Conservation (phyloP, 208 protist genomes). For the Lotmaria passim region DNA sequence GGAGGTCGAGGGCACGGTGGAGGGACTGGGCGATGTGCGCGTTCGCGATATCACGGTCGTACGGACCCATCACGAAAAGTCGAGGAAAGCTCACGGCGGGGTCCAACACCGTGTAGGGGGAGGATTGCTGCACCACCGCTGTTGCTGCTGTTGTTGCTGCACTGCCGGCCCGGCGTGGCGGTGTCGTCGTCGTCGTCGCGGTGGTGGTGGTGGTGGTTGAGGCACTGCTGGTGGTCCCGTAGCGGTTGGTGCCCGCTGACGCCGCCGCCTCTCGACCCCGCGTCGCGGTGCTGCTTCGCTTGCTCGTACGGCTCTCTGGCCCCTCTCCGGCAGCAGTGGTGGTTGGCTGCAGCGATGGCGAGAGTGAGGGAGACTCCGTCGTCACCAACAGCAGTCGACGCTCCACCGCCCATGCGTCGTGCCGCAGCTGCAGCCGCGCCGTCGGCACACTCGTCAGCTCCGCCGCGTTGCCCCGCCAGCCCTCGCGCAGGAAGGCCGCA, state of each 20-base stretch:
- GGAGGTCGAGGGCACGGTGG: conserved; percentile 78
- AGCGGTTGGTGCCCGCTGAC: not conserved
- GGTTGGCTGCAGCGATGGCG: not conserved
- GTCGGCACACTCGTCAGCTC: conserved; percentile 78
- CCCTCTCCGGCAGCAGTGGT: too few relatives aligned
- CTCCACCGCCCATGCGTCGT: conserved; percentile 76
- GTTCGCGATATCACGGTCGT: conserved; percentile 73
- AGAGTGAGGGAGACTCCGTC: not conserved
- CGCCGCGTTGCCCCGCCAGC: conserved; percentile 57
- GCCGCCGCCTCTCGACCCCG: not conserved
- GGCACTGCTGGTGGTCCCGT: not conserved
- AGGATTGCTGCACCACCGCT: conserved; percentile 5
- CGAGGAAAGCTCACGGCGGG: conserved; percentile 72
- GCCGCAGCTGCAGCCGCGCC: conserved; percentile 69
- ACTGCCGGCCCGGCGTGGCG: conserved; percentile 11
- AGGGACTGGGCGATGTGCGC: conserved; percentile 65
- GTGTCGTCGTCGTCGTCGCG: not conserved
- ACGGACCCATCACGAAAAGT: conserved; percentile 59
- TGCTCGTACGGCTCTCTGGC: not conserved
- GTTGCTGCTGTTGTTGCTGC: conserved; percentile 1
- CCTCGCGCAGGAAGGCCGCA: conserved; percentile 60
- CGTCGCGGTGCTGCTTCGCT: not conserved
- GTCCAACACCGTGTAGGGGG: conserved; percentile 74
- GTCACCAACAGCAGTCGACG: conserved; percentile 30
- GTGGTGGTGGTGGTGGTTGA: not conserved